Conservation (phyloP, 495 filamentous ascomycete genomes). For the Halenospora varia region DNA sequence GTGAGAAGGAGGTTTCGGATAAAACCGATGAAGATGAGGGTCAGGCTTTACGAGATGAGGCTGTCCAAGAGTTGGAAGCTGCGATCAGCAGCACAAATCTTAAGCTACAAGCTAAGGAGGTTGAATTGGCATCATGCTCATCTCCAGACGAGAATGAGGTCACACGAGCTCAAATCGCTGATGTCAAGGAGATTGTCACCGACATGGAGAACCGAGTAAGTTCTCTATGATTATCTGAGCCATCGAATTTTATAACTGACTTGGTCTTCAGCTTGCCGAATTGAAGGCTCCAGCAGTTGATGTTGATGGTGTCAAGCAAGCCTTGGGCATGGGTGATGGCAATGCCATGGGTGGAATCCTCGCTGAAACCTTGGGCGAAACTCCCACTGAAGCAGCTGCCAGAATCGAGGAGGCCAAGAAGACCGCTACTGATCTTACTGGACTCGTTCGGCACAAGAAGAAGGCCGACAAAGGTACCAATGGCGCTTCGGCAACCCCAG, state of each 20-base stretch:
- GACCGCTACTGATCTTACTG: slow-evolving; percentile 78
- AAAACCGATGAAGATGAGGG: slow-evolving; percentile 43
- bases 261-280: slow-evolving; percentile 59
- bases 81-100: slow-evolving; percentile 76
- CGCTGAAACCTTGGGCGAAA: slow-evolving; percentile 67
- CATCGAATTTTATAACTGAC: background rate
- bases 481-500: slow-evolving; percentile 27
- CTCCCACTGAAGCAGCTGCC: slow-evolving; percentile 55
- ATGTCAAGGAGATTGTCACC: slow-evolving; percentile 79
- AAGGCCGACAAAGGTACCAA: background rate
- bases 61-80: slow-evolving; percentile 70
- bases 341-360: slow-evolving; percentile 62
- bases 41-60: slow-evolving; percentile 67
- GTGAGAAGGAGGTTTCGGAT: slow-evolving; percentile 44
- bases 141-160: slow-evolving; percentile 53
- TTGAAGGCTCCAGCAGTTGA: slow-evolving; percentile 68
- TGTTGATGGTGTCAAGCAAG: slow-evolving; percentile 38
- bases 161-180: slow-evolving; percentile 62
- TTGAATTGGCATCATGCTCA: slow-evolving; percentile 49
- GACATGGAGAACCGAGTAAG: slow-evolving; percentile 83
- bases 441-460: slow-evolving; percentile 78
- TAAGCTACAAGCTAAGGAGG: slow-evolving; percentile 71
- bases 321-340: slow-evolving; percentile 40
- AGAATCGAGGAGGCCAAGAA: slow-evolving; percentile 73
- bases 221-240: too few species aligned